Evolutionary conservation across 768 basidiomycete species (phyloP), one percentile per base, ranked within the genome.

Genomic region (Hygrophorus pudorinus): DNA sequence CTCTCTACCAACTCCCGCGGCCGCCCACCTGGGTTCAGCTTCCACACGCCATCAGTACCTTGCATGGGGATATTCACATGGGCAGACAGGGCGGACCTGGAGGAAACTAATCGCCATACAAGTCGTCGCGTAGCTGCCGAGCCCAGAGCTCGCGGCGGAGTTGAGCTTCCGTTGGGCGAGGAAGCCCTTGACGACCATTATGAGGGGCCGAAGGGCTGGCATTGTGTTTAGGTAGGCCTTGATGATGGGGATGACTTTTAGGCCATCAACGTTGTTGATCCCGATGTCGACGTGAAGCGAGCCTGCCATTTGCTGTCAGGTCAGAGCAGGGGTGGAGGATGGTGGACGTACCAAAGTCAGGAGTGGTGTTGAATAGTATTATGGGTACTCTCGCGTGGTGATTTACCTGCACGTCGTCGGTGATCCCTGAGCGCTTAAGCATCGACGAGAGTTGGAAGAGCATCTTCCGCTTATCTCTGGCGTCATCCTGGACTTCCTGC

Each of bases 71-170:
- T n/a, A n/a, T n/a, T n/a, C n/a, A n/a, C n/a, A n/a, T n/a, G n/a
- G n/a, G n/a, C n/a, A n/a, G n/a, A n/a, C n/a, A 12, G 18, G 13
- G 51, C 68, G 17, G 28, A 81, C 82, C 66, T 86, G 79, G 9
- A 88, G 66, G 53, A 86, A 85, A 48, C 69, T 75, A 48, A 83
- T 73, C 31, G 73, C 75, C 56, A 86, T 63, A 52, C 74, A 76
- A 20, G 76, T 74, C 33, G 79, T 63, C 9, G 73, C 70, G 59
- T 85, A 86, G 60, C 79, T 81, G 24, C 81, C 76, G 16, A 86
- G 52, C 1, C 82, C 81, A 13, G 74, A 72, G 6, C 65, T 68
- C 24, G 74, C 72, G 4, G 83, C 77, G 52, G 81, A 76, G 55
- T 82, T 79, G 58, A 85, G 70, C 6, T 64, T 61, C 34, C 75